A percentile compares a stretch with the other conserved stretches of the same genome.
Evolutionary conservation across 2,329 filamentous ascomycete species (phyloP).

Genomic region (Paracoccidioides lutzii): DNA sequence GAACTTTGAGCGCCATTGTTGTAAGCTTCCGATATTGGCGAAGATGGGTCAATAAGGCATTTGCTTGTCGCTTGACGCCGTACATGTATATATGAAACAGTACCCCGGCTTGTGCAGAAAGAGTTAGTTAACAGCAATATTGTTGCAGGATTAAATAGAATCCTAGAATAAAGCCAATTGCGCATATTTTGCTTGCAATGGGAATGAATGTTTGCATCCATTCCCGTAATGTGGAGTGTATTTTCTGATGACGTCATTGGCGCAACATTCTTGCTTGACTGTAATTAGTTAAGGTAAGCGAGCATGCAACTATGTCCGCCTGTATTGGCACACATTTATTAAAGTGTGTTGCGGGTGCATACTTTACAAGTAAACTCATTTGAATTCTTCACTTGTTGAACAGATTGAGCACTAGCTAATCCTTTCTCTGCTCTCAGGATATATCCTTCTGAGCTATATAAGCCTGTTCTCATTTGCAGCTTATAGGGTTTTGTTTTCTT

Average conservation of each 20-base stretch:
- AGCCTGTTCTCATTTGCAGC: too few species aligned
- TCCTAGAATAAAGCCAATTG: neutral
- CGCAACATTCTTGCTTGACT: neutral
- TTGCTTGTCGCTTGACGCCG: neutral
- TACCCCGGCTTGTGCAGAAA: too few species aligned
- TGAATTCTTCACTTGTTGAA: too few species aligned
- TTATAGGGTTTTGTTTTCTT: too few species aligned
- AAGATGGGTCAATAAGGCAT: conserved; percentile 3
- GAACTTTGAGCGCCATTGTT: conserved; percentile 4
- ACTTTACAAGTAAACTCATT: too few species aligned
- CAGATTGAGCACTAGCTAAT: too few species aligned
- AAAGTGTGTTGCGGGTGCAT: too few species aligned
- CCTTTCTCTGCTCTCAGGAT: too few species aligned
- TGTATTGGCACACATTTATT: neutral
- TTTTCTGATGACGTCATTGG: neutral
- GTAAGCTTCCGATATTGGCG: neutral
- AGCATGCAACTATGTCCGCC: neutral
- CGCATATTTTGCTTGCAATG: neutral
- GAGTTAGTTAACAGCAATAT: too few species aligned
- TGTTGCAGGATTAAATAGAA: neutral
- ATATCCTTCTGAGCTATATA: too few species aligned
- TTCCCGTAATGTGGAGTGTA: too few species aligned
- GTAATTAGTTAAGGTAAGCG: neutral
- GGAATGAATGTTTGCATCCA: too few species aligned
- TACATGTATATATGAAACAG: neutral